Percentiles rank a stretch among this genome's conserved stretches.
Evolutionary conservation across 441 rosid genomes (phyloP).

Genomic region (Viola pubescens): DNA sequence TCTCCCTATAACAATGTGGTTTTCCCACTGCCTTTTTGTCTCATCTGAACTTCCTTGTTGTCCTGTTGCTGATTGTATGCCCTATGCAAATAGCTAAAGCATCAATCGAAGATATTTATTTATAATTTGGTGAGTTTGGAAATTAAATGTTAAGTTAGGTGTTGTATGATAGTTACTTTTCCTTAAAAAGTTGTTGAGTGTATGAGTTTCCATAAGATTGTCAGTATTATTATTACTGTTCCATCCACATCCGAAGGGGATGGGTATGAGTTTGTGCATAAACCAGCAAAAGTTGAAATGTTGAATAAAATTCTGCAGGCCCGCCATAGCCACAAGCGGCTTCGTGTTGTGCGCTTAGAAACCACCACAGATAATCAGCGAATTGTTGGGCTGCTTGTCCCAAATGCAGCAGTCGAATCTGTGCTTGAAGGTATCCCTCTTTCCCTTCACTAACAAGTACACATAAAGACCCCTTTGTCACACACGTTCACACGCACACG

Average conservation of each 20-base stretch:
- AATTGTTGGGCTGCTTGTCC: constrained; percentile 80
- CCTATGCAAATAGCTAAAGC: neutral
- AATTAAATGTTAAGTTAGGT: neutral
- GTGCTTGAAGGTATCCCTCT: constrained; percentile 75
- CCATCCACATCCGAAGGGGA: too few species aligned
- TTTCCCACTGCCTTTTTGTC: neutral
- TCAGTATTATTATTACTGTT: too few species aligned
- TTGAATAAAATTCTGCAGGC: constrained; percentile 38
- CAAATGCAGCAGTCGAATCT: constrained; percentile 87
- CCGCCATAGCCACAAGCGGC: constrained; percentile 81
- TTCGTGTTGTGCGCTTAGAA: constrained; percentile 82
- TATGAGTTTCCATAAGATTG: too few species aligned
- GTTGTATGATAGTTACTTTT: neutral
- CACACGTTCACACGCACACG: too few species aligned
- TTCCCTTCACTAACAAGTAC: constrained; percentile 8
- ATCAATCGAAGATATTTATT: too few species aligned
- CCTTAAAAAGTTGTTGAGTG: too few species aligned
- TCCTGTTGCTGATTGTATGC: neutral
- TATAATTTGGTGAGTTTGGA: neutral
- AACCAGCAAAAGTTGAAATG: constrained; percentile 10
- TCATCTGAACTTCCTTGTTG: constrained; percentile 1
- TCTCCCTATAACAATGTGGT: too few species aligned
- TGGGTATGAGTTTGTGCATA: too few species aligned
- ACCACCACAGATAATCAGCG: constrained; percentile 69
- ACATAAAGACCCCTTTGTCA: neutral